Conservation (phyloP, 495 filamentous ascomycete genomes). For the Durotheca rogersii region DNA sequence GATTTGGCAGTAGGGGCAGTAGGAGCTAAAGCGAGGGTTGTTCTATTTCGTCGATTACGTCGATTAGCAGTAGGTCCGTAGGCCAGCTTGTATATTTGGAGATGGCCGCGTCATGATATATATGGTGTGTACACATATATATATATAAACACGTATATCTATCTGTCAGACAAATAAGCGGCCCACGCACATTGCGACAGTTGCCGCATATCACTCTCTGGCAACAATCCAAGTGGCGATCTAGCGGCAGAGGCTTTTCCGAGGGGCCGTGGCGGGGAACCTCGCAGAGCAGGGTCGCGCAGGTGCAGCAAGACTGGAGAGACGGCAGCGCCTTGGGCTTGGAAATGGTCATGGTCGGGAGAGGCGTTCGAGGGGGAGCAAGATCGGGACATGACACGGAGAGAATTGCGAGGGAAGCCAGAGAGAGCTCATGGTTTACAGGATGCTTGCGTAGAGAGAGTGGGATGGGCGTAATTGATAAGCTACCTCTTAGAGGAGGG, state of each 20-base stretch:
- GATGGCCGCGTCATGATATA: neutral
- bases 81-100: neutral
- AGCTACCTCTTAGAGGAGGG: too few relatives aligned
- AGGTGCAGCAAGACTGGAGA: constrained; percentile 64
- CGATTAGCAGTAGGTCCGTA: constrained; percentile 10
- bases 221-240: constrained; percentile 63
- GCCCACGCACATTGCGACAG: constrained; percentile 59
- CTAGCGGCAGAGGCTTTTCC: constrained; percentile 55
- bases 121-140: neutral
- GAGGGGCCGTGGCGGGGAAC: constrained; percentile 45
- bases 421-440: too few relatives aligned
- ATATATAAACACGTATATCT: neutral
- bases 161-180: neutral
- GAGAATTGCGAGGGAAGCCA: neutral
- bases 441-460: too few relatives aligned
- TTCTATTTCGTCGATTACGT: constrained; percentile 49
- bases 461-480: too few relatives aligned
- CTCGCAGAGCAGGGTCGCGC: constrained; percentile 57
- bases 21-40: constrained; percentile 67
- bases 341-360: constrained; percentile 20
- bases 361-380: neutral
- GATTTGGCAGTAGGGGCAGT: constrained; percentile 62
- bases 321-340: constrained; percentile 18
- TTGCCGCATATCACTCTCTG: constrained; percentile 63
- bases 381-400: neutral